Evolutionary conservation across 2,329 filamentous ascomycete genomes (phyloP).

Genomic region (Penicillium sp.): DNA sequence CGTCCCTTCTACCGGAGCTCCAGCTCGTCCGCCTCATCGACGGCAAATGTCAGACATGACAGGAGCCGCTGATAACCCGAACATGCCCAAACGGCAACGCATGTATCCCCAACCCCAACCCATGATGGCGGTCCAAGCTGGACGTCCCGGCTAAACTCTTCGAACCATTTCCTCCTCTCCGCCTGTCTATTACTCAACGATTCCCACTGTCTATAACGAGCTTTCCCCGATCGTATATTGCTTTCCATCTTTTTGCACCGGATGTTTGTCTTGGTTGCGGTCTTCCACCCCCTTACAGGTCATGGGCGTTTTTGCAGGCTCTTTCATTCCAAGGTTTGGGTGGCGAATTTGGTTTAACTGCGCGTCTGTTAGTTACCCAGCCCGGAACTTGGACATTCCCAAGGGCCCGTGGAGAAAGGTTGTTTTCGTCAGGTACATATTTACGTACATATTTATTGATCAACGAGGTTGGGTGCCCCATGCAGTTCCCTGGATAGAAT

Average conservation of each 20-base stretch:
- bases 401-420: conserved; percentile 1
- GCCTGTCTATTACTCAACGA: conserved; percentile 24
- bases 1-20: conserved; percentile 28
- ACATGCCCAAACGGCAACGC: conserved; percentile 55
- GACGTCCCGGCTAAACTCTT: conserved; percentile 31
- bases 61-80: conserved; percentile 50
- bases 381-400: conserved; percentile 6
- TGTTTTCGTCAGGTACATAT: conserved; percentile 23
- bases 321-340: conserved; percentile 7
- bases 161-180: conserved; percentile 6
- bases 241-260: conserved; percentile 12
- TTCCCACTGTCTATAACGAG: conserved; percentile 29
- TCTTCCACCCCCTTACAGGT: conserved; percentile 18
- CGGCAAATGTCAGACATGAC: conserved; percentile 60
- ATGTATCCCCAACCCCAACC: conserved; percentile 50
- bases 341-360: conserved; percentile 14
- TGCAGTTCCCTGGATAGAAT: conserved; percentile 6
- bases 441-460: conserved; percentile 12
- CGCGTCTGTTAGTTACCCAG: conserved; percentile 11
- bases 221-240: conserved; percentile 21
- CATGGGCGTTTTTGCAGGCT: conserved; percentile 21
- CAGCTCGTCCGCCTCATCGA: conserved; percentile 45
- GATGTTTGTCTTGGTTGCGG: conserved; percentile 13
- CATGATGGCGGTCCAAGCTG: conserved; percentile 50
- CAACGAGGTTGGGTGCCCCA: background rate